Percentiles rank a stretch among this genome's conserved stretches.
Conservation (phyloP, 2,329 filamentous ascomycete species). For the Pseudogymnoascus sp. region DNA sequence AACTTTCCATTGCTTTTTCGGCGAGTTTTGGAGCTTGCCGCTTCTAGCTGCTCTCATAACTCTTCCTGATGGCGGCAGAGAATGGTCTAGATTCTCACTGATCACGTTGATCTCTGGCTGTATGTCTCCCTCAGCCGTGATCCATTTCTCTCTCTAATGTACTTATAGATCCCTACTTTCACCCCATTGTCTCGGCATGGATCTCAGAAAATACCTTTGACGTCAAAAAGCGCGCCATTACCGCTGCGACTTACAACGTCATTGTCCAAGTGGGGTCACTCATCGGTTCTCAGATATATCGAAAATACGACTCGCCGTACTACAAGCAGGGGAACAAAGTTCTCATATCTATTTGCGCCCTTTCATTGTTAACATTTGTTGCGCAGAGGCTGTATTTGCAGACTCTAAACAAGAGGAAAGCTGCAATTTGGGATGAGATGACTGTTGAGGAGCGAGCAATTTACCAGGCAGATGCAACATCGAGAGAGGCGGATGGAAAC, state of each 20-base stretch:
- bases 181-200: conserved; percentile 45
- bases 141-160: background rate
- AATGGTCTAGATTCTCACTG: conserved; percentile 45
- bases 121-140: conserved; percentile 5
- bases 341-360: conserved; percentile 43
- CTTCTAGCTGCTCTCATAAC: conserved; percentile 43
- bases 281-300: conserved; percentile 39
- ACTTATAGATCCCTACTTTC: conserved; percentile 43
- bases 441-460: conserved; percentile 34
- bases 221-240: conserved; percentile 41
- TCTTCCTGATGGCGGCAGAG: conserved; percentile 38
- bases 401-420: conserved; percentile 41
- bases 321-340: conserved; percentile 52
- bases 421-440: conserved; percentile 38
- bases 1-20: conserved; percentile 43
- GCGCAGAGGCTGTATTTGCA: conserved; percentile 38
- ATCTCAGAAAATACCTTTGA: conserved; percentile 42
- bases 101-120: conserved; percentile 44
- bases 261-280: conserved; percentile 40
- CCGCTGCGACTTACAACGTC: conserved; percentile 41
- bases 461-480: conserved; percentile 39
- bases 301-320: conserved; percentile 43
- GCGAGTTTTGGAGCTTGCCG: conserved; percentile 45
- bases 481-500: conserved; percentile 40
- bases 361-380: conserved; percentile 43